Conservation (phyloP, 2,329 filamentous ascomycete species). For the Xylariomycetidae sp. region DNA sequence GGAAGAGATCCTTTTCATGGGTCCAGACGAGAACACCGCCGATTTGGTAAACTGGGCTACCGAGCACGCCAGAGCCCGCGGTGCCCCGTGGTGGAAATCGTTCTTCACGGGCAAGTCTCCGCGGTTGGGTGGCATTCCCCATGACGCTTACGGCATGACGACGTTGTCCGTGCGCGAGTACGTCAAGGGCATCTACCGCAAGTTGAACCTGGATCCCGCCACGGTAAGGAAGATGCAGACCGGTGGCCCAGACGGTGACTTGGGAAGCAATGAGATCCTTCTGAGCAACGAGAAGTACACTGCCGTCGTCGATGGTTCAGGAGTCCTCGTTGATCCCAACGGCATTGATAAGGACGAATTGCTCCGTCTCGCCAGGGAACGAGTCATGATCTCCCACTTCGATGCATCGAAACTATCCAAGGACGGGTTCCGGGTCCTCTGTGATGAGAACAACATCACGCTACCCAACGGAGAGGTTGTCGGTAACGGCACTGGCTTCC, state of each 20-base stretch:
- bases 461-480: conserved; percentile 82
- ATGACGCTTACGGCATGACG: conserved; percentile 96
- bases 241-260: conserved; percentile 90
- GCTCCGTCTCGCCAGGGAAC: conserved; percentile 73
- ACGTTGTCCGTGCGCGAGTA: conserved; percentile 95
- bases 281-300: conserved; percentile 95
- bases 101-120: conserved; percentile 99
- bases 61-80: conserved; percentile 78
- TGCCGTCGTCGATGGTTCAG: conserved; percentile 90
- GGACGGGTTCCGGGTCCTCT: conserved; percentile 84
- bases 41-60: conserved; percentile 99
- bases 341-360: conserved; percentile 83
- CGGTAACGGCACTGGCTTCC: conserved; percentile 89
- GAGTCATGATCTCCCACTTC: conserved; percentile 85
- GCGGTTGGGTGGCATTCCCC: conserved; percentile 90
- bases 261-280: conserved; percentile 96
- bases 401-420: conserved; percentile 79
- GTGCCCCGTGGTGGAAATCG: conserved; percentile 98
- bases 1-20: conserved; percentile 97
- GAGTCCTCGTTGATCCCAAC: conserved; percentile 88
- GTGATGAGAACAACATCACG: conserved; percentile 84
- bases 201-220: conserved; percentile 81
- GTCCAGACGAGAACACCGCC: conserved; percentile 97
- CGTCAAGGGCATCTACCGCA: conserved; percentile 93
- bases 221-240: conserved; percentile 93